phyloP scores from a whole-genome alignment of 805 yeast genomes.

The Metschnikowia baotianmanensis region DNA sequence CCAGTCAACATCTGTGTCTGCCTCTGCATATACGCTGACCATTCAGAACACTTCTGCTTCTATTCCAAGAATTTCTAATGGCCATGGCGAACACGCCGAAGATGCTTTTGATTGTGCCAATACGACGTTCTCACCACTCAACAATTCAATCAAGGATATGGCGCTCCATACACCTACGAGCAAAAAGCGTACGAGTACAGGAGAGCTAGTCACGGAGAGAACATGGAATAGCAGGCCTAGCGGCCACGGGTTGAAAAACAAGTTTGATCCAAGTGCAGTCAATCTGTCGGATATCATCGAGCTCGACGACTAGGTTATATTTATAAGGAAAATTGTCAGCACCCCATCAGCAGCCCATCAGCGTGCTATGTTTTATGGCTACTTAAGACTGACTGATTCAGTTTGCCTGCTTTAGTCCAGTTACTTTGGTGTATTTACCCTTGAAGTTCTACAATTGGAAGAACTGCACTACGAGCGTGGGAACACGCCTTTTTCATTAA shows the following conservation, averaged over 20 bases:
- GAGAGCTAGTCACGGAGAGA: slow-evolving; percentile 1
- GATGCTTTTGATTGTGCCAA: neutral
- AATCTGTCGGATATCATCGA: slow-evolving; percentile 16
- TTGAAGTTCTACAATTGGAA: neutral
- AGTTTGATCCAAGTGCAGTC: slow-evolving; percentile 14
- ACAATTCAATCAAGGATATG: slow-evolving; percentile 11
- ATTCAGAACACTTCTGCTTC: neutral
- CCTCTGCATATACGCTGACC: neutral
- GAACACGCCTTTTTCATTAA: neutral
- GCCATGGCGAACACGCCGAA: neutral
- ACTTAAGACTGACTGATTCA: neutral
- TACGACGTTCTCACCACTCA: slow-evolving; percentile 20
- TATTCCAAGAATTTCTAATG: neutral
- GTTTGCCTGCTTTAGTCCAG: no score
- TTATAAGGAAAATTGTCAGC: neutral
- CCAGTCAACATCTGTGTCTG: neutral
- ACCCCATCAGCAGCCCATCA: neutral
- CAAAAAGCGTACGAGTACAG: slow-evolving; percentile 14
- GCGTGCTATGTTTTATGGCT: neutral
- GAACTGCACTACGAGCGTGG: neutral
- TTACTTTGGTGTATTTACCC: no score
- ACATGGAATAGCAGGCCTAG: slow-evolving; percentile 15
- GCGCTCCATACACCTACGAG: slow-evolving; percentile 11
- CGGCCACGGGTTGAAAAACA: slow-evolving; percentile 11
- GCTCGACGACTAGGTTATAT: slow-evolving; percentile 15